Evolutionary conservation across 2,329 filamentous ascomycete genomes (phyloP).

Genomic region (Sodiomyces alkalinus): DNA sequence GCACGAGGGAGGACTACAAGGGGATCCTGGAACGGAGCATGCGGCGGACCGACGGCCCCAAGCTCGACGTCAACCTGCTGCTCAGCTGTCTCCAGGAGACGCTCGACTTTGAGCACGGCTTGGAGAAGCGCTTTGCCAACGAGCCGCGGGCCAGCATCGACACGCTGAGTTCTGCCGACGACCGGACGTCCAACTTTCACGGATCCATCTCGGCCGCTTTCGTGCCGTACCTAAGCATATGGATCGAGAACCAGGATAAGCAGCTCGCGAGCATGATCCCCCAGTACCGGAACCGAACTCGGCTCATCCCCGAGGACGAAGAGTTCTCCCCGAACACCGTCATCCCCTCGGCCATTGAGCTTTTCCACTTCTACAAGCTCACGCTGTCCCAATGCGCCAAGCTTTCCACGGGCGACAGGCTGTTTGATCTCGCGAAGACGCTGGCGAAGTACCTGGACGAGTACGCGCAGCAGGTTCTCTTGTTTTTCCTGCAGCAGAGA

Average conservation of each 20-base stretch:
- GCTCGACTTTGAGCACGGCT: slow-evolving; percentile 84
- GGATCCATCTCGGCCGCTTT: slow-evolving; percentile 93
- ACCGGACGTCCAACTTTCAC: slow-evolving; percentile 63
- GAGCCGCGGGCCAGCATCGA: slow-evolving; percentile 72
- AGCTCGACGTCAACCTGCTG: slow-evolving; percentile 77
- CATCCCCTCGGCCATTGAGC: slow-evolving; percentile 83
- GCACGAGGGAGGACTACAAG: slow-evolving; percentile 89
- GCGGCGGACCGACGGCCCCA: slow-evolving; percentile 59
- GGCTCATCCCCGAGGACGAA: slow-evolving; percentile 67
- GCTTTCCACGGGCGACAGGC: slow-evolving; percentile 74
- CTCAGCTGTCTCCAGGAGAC: slow-evolving; percentile 88
- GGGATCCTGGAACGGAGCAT: slow-evolving; percentile 80
- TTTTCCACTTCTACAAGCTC: slow-evolving; percentile 94
- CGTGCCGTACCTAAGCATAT: slow-evolving; percentile 89
- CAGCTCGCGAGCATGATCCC: slow-evolving; percentile 74
- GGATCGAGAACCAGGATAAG: slow-evolving; percentile 93
- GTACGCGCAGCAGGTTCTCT: slow-evolving; percentile 84
- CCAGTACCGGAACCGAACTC: slow-evolving; percentile 72
- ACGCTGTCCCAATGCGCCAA: slow-evolving; percentile 92
- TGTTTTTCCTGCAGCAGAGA: slow-evolving; percentile 50
- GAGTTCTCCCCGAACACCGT: slow-evolving; percentile 86
- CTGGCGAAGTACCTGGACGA: slow-evolving; percentile 90
- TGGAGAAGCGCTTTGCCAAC: slow-evolving; percentile 70
- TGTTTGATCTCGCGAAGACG: slow-evolving; percentile 72
- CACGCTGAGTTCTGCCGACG: slow-evolving; percentile 67